These are phyloP conservation scores for Amaranthus cruentus DNA, from an alignment of 148 eudicot genomes.

Conservation along the genomic window DNA sequence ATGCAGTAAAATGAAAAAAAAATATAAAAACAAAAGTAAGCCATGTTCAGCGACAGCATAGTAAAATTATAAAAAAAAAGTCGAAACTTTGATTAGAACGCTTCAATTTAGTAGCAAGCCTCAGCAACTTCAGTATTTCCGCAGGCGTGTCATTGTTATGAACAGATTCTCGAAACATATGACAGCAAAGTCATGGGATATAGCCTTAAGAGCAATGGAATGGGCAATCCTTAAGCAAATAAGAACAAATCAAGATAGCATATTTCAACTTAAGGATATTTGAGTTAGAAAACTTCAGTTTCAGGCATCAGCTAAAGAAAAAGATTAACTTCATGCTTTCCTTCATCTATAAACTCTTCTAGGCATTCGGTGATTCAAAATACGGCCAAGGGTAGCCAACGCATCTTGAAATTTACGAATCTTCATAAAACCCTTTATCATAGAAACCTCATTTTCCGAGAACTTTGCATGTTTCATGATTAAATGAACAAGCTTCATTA, in stretches of 20 bases:
- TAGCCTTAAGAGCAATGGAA: background rate
- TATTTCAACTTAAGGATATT: background rate
- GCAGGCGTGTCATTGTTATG: too few species aligned
- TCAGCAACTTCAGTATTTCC: too few species aligned
- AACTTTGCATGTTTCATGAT: slow-evolving; percentile 58
- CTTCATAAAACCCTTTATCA: slow-evolving; percentile 76
- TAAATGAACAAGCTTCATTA: slow-evolving; percentile 57
- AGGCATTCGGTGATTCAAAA: slow-evolving; percentile 45
- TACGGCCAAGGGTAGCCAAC: slow-evolving; percentile 57
- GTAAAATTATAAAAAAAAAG: too few species aligned
- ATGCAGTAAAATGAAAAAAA: too few species aligned
- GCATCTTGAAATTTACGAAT: slow-evolving; percentile 85
- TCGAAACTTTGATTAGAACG: too few species aligned
- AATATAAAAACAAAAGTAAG: too few species aligned
- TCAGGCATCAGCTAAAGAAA: background rate
- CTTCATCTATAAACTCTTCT: slow-evolving; percentile 25
- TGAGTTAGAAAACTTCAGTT: background rate
- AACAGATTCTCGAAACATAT: too few species aligned
- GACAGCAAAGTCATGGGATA: too few species aligned
- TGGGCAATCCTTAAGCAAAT: background rate
- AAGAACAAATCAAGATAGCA: background rate
- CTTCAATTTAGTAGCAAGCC: too few species aligned
- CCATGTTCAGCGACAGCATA: too few species aligned
- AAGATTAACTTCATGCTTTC: background rate
- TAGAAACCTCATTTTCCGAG: slow-evolving; percentile 57